Base-by-base conservation (phyloP, 2,329 filamentous ascomycete species). In the Fusarium sublunatum region DNA sequence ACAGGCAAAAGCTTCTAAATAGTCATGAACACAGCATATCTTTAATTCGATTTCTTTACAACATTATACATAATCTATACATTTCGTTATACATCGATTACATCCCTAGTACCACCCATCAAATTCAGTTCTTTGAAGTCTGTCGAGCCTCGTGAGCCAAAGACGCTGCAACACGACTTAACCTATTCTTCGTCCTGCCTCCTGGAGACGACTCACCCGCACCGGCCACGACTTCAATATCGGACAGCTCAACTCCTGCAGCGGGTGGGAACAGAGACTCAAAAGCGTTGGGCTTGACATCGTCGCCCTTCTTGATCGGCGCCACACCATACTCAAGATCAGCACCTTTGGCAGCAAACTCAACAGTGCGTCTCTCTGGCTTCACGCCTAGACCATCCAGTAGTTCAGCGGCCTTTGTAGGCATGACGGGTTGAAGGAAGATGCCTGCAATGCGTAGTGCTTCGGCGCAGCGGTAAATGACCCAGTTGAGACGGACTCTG, bases 371-470 rank as follows among this genome's bases (percentile, higher is more conserved):
- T 48, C 84, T 85, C 9, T 84, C 81, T 8, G 79, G 73, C 4
- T 80, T 77, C 5, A 99, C 93, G 2, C 91, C 89, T 8, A 99
- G 79, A 70, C 89, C 84, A 73, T 97, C 90, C 1, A 99, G 83
- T 29, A 97, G 76, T 65, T 86, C 79, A 10, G 78, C 77, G 42
- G 92, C 85, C 75, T 96, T 96, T 36, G 79, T 82, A 0, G 95
- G 95, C 84, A 99, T 96, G 72, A 93, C 91, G 2, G 95, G 93
- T 75, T 97, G 93, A 40, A 99, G 79, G 42, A 98, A 80, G 67
- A 99, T 97, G 12, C 89, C 92, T 1, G 83, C 81, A 24, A 97
- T 86, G 34, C 95, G 89, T 42, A 97, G 74, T 5, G 90, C 85
- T 77, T 99, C 95, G 8, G 88, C 85, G 39, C 83, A 81, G 39